phyloP scores from a whole-genome alignment of 2,329 filamentous ascomycete genomes.

The Bipolaris bicolor region DNA sequence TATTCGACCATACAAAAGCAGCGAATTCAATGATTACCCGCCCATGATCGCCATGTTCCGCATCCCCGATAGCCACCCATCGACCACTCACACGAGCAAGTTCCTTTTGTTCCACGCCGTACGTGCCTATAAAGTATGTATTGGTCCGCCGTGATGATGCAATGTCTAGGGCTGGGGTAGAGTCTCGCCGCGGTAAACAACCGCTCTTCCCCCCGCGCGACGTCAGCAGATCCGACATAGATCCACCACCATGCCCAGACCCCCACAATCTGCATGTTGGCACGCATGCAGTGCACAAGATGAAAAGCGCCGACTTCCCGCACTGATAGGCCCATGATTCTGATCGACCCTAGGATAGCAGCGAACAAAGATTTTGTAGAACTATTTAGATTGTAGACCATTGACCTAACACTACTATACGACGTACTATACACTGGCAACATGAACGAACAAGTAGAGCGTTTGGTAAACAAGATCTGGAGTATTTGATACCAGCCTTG shows the following conservation, averaged over 20 bases:
- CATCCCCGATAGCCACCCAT: neutral
- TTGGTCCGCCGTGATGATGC: neutral
- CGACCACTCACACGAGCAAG: neutral
- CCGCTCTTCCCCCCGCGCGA: constrained; percentile 26
- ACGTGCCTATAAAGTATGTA: neutral
- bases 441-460: constrained; percentile 80
- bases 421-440: constrained; percentile 10
- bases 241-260: constrained; percentile 30
- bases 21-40: neutral
- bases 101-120: neutral
- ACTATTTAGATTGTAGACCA: neutral
- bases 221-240: constrained; percentile 29
- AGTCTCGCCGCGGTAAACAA: neutral
- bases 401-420: too few relatives aligned
- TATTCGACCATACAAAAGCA: neutral
- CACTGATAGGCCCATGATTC: constrained; percentile 5
- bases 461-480: constrained; percentile 77
- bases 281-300: constrained; percentile 12
- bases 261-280: constrained; percentile 30
- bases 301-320: constrained; percentile 24
- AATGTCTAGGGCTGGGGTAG: neutral
- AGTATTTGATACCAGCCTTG: constrained; percentile 44
- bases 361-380: constrained; percentile 3
- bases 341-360: constrained; percentile 8
- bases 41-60: neutral